Evolutionary conservation across 805 yeast species (phyloP).

Genomic region (Candida berthetii): DNA sequence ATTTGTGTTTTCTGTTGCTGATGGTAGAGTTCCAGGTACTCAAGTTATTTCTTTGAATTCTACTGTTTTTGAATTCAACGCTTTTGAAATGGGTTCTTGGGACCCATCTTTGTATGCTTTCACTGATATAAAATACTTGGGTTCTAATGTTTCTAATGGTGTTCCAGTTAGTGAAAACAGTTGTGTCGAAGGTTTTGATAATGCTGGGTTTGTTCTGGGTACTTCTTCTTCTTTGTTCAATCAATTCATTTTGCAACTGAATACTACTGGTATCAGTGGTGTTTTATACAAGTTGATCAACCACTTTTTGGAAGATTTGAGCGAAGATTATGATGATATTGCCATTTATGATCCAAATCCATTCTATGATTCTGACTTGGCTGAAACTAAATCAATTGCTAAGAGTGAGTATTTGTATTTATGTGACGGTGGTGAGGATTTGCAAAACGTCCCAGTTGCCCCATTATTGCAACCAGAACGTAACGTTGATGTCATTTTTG

Average conservation of each 20-base stretch:
- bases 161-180: slow-evolving; percentile 32
- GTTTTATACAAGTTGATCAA: slow-evolving; percentile 37
- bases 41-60: slow-evolving; percentile 54
- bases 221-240: slow-evolving; percentile 81
- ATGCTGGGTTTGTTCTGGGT: slow-evolving; percentile 76
- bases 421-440: slow-evolving; percentile 72
- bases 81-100: slow-evolving; percentile 83
- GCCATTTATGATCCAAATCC: slow-evolving; percentile 76
- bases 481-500: slow-evolving; percentile 56
- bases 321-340: slow-evolving; percentile 52
- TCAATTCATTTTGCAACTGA: slow-evolving; percentile 51
- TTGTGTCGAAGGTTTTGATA: slow-evolving; percentile 71
- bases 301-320: slow-evolving; percentile 39
- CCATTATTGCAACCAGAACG: slow-evolving; percentile 59
- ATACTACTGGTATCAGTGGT: slow-evolving; percentile 45
- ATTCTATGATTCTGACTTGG: slow-evolving; percentile 39
- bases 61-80: slow-evolving; percentile 58
- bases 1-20: slow-evolving; percentile 61
- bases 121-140: slow-evolving; percentile 61
- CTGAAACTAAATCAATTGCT: slow-evolving; percentile 30
- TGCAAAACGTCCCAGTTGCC: slow-evolving; percentile 54
- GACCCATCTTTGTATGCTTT: slow-evolving; percentile 68
- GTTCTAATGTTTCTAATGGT: slow-evolving; percentile 61
- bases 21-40: slow-evolving; percentile 63
- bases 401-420: slow-evolving; percentile 39